Percentiles rank a stretch among this genome's conserved stretches.
phyloP scores from a whole-genome alignment of 2,329 filamentous ascomycete species.

The Sporothrix pallida region DNA sequence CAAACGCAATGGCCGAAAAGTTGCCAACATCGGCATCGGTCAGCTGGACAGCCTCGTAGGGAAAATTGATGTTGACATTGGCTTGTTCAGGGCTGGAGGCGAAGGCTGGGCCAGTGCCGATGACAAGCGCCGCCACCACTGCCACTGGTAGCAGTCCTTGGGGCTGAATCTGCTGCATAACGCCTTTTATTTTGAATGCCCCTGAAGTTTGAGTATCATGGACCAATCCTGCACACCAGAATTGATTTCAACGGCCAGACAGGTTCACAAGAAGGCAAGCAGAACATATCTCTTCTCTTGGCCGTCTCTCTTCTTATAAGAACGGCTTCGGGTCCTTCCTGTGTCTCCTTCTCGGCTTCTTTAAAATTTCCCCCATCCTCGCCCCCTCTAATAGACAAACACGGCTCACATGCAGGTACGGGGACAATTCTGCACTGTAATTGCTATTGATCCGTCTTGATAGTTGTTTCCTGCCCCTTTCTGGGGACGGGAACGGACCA shows the following conservation, averaged over 20 bases:
- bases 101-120: not conserved
- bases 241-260: not conserved
- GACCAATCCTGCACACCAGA: no score
- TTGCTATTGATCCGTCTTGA: not conserved
- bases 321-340: not conserved
- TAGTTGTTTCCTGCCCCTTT: not conserved
- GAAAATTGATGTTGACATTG: slow-evolving; percentile 31
- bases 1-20: slow-evolving; percentile 44
- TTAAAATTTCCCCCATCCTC: not conserved
- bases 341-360: not conserved
- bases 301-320: slow-evolving; percentile 4
- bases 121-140: not conserved
- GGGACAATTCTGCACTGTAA: not conserved
- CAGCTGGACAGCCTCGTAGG: slow-evolving; percentile 40
- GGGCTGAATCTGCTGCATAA: no score
- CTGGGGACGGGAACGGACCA: not conserved
- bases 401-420: not conserved
- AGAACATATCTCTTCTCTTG: not conserved
- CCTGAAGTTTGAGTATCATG: not conserved
- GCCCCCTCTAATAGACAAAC: not conserved
- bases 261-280: not conserved
- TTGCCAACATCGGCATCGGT: slow-evolving; percentile 43
- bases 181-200: not conserved
- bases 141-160: not conserved
- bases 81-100: not conserved